Base-by-base conservation (phyloP, 106 monocot genomes). In the Vanilla planifolia region DNA sequence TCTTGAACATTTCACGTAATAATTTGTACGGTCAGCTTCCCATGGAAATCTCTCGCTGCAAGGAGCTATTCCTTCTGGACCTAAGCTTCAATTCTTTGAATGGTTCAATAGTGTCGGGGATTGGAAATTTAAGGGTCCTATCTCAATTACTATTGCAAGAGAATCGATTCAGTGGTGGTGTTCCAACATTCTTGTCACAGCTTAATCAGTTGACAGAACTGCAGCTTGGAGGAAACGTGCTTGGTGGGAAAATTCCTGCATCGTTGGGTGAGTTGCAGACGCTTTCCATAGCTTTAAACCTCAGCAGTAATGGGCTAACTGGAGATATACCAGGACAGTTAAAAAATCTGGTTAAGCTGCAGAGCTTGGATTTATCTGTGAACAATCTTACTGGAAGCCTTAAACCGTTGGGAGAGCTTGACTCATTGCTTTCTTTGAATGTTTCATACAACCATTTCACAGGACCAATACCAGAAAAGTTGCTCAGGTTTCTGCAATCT, bases 341-440 rank as follows among this genome's bases (percentile, higher is more conserved):
- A 2, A 64, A 62, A 6, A 78, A 65, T 66, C 37, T 95, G 60
- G 60, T 63, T 2, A 67, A 16, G 44, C 63, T 91, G 7, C 61
- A 45, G 56, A 84, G 65, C 33, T 70, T 96, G 71, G 87, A 96
- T 71, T 55, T 95, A 5, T 96, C 95, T 74, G 48, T 25, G 36
- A 96, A 91, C 62, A 84, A 81, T 69, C 62, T 96, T 3, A 71
- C 80, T 10, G 95, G 87, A 67, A 76, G 34, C 51, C 43, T 96
- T 19, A 16, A 7, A 5, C 34, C 67, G 20, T 48, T 91, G 55
- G 64, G 24, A 35, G 45, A 50, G 36, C 75, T 89, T 8, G 43
- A 3, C 43, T 75, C 83, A 2, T 59, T 98, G 55, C 29, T 73
- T 15, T 20, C 44, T 10, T 17, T 91, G 63, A 88, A 98, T 70